Evolutionary conservation across 2,329 filamentous ascomycete species (phyloP), one percentile per base, ranked within the genome.

Genomic region (Diplodia scrobiculata): DNA sequence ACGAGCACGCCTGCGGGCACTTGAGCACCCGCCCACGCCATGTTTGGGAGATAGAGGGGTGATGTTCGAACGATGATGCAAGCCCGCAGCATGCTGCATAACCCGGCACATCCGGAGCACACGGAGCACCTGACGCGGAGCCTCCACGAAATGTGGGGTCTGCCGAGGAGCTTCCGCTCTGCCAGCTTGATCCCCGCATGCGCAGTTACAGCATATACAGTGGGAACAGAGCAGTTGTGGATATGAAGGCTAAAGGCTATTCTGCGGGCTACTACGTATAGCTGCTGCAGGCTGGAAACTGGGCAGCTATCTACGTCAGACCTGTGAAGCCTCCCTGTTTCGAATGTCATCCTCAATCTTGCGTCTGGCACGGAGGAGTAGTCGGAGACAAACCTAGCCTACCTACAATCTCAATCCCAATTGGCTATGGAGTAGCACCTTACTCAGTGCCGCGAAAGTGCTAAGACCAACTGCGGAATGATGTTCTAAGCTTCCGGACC

Each of bases 61-160:
- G 36, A 58, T 58, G n/a, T 45, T 45, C 25, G 54, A 36, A 14
- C 32, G 36, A 58, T 58, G 54, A 58, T 58, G 54, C 54, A 58
- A 58, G 36, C 9, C 34, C 34, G 34, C 34, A 32, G 29, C 29
- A 32, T 32, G 11, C n/a, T 34, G 38, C 55, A 59, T 25, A 25
- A 25, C 25, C 25, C 25, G 25, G 25, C 3, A 25, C 25, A 25
- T 3, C 25, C 25, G 25, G 25, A 25, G 25, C 25, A 41, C 9
- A 4, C 3, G 17, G 41, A 32, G 25, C 41, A 50, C 58, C 58
- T 62, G 58, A 62, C 45, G 45, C 45, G 58, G 45, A 62, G 58
- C 45, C 45, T 50, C 58, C 58, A 62, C 45, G 58, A 62, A 62
- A 50, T 62, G 58, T 62, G 58, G 55, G 58, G 58, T 62, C 29